Percentiles rank a stretch among this genome's conserved stretches.
Conservation (phyloP, 768 basidiomycete species). For the Leucosporidium creatinivorum region DNA sequence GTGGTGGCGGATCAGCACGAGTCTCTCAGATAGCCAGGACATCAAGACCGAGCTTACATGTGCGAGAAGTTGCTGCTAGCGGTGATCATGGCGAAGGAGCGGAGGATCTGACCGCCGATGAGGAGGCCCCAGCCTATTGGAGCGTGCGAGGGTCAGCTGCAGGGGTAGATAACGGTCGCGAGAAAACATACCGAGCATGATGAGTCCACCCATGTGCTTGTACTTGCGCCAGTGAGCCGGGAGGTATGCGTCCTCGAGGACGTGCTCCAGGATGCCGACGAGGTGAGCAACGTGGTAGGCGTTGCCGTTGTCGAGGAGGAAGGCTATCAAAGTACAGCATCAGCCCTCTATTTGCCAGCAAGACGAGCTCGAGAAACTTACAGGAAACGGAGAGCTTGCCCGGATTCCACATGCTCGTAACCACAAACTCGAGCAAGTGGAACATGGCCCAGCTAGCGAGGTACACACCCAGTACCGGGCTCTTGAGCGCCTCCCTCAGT, state of each 20-base stretch:
- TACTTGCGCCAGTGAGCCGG: slow-evolving; percentile 16
- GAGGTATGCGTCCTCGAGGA: slow-evolving; percentile 46
- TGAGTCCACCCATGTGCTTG: slow-evolving; percentile 26
- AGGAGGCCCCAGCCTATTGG: slow-evolving; percentile 58
- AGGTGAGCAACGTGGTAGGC: slow-evolving; percentile 79
- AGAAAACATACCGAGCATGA: slow-evolving; percentile 25
- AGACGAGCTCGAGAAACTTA: slow-evolving; percentile 47
- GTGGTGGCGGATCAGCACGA: neutral
- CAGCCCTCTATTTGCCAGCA: slow-evolving; percentile 3
- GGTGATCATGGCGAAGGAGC: slow-evolving; percentile 93
- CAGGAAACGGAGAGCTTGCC: slow-evolving; percentile 89
- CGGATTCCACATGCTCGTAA: slow-evolving; percentile 91
- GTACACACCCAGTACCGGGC: slow-evolving; percentile 74
- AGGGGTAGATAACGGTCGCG: no score
- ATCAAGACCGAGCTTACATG: slow-evolving; percentile 29
- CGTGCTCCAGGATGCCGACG: slow-evolving; percentile 69
- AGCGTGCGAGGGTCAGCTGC: neutral
- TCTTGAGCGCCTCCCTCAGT: slow-evolving; percentile 43
- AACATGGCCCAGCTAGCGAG: slow-evolving; percentile 74
- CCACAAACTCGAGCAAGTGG: slow-evolving; percentile 89
- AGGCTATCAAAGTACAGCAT: slow-evolving; percentile 53
- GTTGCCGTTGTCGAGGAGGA: slow-evolving; percentile 79
- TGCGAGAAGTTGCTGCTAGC: slow-evolving; percentile 92
- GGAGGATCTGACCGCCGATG: slow-evolving; percentile 63
- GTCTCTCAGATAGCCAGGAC: neutral